Evolutionary conservation across 352 stramenopile genomes (phyloP).

Genomic region (Ophiocytium majus): DNA sequence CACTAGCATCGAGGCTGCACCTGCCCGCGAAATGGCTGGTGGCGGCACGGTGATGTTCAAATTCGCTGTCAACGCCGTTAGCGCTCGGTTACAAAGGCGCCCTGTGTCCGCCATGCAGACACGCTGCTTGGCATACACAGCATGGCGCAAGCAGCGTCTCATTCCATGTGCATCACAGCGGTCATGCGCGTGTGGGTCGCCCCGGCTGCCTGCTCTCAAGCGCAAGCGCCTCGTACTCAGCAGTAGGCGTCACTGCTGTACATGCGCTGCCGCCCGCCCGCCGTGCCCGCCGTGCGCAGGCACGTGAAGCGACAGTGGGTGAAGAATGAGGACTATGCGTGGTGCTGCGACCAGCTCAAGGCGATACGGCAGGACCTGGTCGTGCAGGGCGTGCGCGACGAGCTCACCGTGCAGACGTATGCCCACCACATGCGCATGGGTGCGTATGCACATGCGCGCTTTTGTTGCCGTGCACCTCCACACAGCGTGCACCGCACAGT

Average conservation of each 20-base stretch:
- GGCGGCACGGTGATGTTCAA: too few species aligned
- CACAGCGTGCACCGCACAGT: too few species aligned
- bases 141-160: too few species aligned
- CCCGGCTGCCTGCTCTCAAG: not conserved
- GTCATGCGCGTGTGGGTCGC: not conserved
- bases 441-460: too few species aligned
- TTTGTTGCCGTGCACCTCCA: too few species aligned
- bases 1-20: too few species aligned
- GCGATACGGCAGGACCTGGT: constrained; percentile 88
- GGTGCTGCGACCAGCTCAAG: constrained; percentile 88
- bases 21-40: too few species aligned
- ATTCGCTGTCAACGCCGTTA: too few species aligned
- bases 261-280: not conserved
- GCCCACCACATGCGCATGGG: not conserved
- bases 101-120: too few species aligned
- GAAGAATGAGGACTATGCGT: constrained; percentile 73
- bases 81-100: too few species aligned
- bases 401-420: constrained; percentile 15
- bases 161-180: too few species aligned
- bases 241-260: not conserved
- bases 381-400: constrained; percentile 72
- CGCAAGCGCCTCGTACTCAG: not conserved
- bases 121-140: too few species aligned
- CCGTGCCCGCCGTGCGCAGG: not conserved
- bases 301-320: constrained; percentile 54